Evolutionary conservation across 2,329 filamentous ascomycete species (phyloP), one percentile per base, ranked within the genome.

Genomic region (Seiridium cupressi): DNA sequence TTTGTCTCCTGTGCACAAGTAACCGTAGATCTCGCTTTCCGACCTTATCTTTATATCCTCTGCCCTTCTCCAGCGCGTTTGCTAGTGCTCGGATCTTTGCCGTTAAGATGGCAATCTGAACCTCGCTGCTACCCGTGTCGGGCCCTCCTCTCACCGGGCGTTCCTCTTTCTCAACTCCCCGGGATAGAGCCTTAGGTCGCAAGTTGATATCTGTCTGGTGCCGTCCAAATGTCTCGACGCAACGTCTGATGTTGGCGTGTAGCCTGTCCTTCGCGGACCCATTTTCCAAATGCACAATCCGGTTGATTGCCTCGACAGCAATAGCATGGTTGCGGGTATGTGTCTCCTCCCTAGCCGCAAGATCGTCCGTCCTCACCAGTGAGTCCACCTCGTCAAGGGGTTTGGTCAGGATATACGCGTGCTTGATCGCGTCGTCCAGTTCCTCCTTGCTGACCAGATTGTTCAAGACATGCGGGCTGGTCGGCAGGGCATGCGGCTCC

Each of bases 41-140:
- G 73, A 92, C 86, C 81, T 96, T 97, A 73, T 99, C 95, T 73
- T 89, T 92, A 74, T 90, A 86, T 4, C 89, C 91, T 66, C 81
- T 77, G 61, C 87, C 84, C 47, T 79, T 82, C 70, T 89, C 83
- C 56, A 97, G 76, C 65, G 89, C 88, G 66, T 90, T 83, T 13
- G 90, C 89, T 55, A 99, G 75, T 32, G 89, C 88, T 64, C 92
- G 84, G 72, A 99, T 99, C 83, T 97, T 98, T 60, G 92, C 86
- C 3, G 95, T 99, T 73, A 99, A 76, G 68, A 99, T 96, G 51
- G 93, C 93, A 66, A 96, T 92, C 80, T 99, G 95, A n/a, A 99
- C 96, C 77, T 99, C 95, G 5, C 92, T 92, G 68, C 92, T 96
- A 42, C 95, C 95, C 1, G 94, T 99, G 73, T 99, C 95, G 4